Evolutionary conservation across 1,284 basidiomycete genomes (phyloP).

Genomic region (Irpex sp.): DNA sequence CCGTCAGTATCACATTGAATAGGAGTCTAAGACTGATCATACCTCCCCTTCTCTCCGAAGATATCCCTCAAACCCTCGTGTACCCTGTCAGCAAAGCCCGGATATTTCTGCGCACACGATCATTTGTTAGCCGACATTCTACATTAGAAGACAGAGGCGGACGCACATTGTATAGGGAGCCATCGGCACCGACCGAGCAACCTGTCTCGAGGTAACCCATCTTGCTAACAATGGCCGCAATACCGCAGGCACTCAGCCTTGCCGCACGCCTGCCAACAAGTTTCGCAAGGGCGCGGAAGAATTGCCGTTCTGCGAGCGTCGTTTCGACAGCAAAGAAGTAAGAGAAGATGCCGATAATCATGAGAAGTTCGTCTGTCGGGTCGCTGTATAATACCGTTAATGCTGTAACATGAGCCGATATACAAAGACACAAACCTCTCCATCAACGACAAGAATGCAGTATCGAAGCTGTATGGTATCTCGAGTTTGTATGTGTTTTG

Average conservation of each 20-base stretch:
- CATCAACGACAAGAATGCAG: constrained; percentile 95
- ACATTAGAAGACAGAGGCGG: background rate
- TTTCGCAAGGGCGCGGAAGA: constrained; percentile 90
- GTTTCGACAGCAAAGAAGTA: constrained; percentile 96
- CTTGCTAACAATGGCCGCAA: constrained; percentile 91
- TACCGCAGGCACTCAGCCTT: constrained; percentile 87
- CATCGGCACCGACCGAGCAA: constrained; percentile 89
- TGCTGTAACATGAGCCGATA: background rate
- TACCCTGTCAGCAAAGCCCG: constrained; percentile 85
- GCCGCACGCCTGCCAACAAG: constrained; percentile 90
- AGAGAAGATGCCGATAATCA: constrained; percentile 94
- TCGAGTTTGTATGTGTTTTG: constrained; percentile 99
- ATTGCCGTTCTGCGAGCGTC: constrained; percentile 89
- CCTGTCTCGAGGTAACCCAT: constrained; percentile 89
- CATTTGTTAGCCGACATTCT: background rate
- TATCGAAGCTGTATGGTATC: constrained; percentile 90
- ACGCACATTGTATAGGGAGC: constrained; percentile 87
- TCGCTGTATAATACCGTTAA: constrained; percentile 52
- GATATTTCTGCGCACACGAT: constrained; percentile 75
- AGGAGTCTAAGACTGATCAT: constrained; percentile 26
- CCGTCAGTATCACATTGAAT: background rate
- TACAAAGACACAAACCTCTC: constrained; percentile 60
- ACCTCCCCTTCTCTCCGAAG: constrained; percentile 92
- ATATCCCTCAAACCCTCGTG: constrained; percentile 89
- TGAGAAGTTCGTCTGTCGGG: constrained; percentile 95